phyloP scores from a whole-genome alignment of 352 stramenopile genomes.

The Phytophthora quininea region DNA sequence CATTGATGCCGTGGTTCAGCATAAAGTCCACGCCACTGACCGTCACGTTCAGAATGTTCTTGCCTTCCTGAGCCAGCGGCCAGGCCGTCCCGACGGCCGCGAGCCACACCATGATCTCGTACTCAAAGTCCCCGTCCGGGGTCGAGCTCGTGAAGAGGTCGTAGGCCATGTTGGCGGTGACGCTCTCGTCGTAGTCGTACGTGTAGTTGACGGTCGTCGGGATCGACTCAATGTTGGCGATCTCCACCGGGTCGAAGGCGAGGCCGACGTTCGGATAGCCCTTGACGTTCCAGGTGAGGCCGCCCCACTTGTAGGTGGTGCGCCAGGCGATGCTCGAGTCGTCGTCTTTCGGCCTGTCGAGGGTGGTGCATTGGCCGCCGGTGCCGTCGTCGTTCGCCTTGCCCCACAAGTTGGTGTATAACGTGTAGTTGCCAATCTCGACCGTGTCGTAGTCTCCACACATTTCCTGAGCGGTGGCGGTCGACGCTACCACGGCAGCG shows the following conservation, averaged over 20 bases:
- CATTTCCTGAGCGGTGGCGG: slow-evolving; percentile 22
- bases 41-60: slow-evolving; percentile 33
- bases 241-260: slow-evolving; percentile 28
- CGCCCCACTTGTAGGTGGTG: slow-evolving; percentile 29
- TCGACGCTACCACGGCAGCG: slow-evolving; percentile 10
- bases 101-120: slow-evolving; percentile 49
- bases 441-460: slow-evolving; percentile 42
- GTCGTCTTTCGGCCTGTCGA: slow-evolving; percentile 16
- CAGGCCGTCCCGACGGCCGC: slow-evolving; percentile 37
- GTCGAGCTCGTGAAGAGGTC: slow-evolving; percentile 46
- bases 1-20: slow-evolving; percentile 41
- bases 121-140: slow-evolving; percentile 29
- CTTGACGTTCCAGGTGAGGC: slow-evolving; percentile 30
- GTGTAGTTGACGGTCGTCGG: slow-evolving; percentile 40
- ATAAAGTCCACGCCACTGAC: slow-evolving; percentile 35
- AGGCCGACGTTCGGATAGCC: slow-evolving; percentile 33
- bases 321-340: slow-evolving; percentile 26
- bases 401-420: slow-evolving; percentile 50
- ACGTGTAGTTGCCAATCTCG: slow-evolving; percentile 36
- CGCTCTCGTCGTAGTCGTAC: slow-evolving; percentile 33
- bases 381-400: slow-evolving; percentile 29
- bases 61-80: slow-evolving; percentile 36
- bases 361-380: slow-evolving; percentile 27
- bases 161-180: slow-evolving; percentile 32
- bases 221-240: slow-evolving; percentile 39